Conservation (phyloP, 73 alveolate genomes). For the Tetrahymena thermophila region DNA sequence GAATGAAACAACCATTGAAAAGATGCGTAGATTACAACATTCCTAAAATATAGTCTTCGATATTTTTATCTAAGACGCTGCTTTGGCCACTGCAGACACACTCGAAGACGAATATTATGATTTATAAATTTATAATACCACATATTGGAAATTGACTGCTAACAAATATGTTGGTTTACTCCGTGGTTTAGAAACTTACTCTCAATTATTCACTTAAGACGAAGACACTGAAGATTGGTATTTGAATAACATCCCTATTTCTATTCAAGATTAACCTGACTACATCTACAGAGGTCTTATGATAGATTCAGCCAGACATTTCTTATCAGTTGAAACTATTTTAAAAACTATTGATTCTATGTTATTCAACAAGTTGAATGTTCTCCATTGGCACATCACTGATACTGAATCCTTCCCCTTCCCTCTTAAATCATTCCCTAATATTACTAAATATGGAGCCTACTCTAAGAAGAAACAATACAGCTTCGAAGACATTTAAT, state of each 20-base stretch:
- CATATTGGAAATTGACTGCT: background rate
- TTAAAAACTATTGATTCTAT: slow-evolving; percentile 50
- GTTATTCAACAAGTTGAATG: slow-evolving; percentile 59
- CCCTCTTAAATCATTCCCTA: slow-evolving; percentile 53
- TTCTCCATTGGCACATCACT: slow-evolving; percentile 78
- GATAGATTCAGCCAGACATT: slow-evolving; percentile 78
- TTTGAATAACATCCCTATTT: slow-evolving; percentile 36
- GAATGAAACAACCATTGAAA: background rate
- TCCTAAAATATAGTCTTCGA: background rate
- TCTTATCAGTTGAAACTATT: slow-evolving; percentile 41
- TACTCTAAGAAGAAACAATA: slow-evolving; percentile 54
- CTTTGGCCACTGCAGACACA: background rate
- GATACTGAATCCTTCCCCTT: slow-evolving; percentile 82
- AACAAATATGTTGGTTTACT: background rate
- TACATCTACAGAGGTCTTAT: slow-evolving; percentile 75
- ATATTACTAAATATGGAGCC: slow-evolving; percentile 54
- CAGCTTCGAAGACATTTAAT: slow-evolving; percentile 46
- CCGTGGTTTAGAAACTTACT: background rate
- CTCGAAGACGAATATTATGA: background rate
- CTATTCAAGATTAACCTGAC: slow-evolving; percentile 63
- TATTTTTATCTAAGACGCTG: background rate
- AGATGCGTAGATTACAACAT: background rate
- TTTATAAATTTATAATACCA: background rate
- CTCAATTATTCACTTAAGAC: background rate
- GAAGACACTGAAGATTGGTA: background rate